Percentiles rank a stretch among this genome's conserved stretches.
These are phyloP conservation scores for Simmondsia chinensis DNA, from an alignment of 148 eudicot genomes.

Conservation along the genomic window DNA sequence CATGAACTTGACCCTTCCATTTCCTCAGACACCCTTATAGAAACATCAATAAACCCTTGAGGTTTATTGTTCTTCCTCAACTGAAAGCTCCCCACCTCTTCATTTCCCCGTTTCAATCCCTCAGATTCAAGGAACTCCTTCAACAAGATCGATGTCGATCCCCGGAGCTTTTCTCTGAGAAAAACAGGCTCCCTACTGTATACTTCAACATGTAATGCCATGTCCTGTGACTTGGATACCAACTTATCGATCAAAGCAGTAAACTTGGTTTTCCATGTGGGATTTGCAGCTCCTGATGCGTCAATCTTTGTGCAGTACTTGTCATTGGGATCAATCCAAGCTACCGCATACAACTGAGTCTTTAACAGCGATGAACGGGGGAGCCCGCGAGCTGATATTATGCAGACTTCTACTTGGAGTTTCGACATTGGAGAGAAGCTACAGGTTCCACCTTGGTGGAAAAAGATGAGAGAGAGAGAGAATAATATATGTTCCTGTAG, in stretches of 20 bases:
- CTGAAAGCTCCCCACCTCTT: constrained; percentile 83
- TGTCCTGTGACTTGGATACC: constrained; percentile 25
- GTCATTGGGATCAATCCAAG: constrained; percentile 68
- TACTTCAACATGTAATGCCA: constrained; percentile 55
- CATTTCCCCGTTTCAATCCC: constrained; percentile 24
- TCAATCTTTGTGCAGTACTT: constrained; percentile 74
- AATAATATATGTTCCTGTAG: constrained; percentile 10
- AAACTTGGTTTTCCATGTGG: constrained; percentile 77
- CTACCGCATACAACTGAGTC: constrained; percentile 82
- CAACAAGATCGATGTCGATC: constrained; percentile 41
- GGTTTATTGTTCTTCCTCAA: constrained; percentile 46
- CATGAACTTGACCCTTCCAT: constrained; percentile 34
- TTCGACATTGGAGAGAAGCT: constrained; percentile 32
- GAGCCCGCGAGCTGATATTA: constrained; percentile 71
- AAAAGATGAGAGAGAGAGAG: constrained; percentile 8
- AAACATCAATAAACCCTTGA: constrained; percentile 75
- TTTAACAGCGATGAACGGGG: constrained; percentile 48
- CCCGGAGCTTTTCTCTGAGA: constrained; percentile 60
- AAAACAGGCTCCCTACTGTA: constrained; percentile 71
- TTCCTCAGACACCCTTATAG: constrained; percentile 51
- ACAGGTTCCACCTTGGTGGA: constrained; percentile 8
- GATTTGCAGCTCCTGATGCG: constrained; percentile 58
- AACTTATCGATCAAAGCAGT: constrained; percentile 31
- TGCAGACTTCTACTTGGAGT: constrained; percentile 58
- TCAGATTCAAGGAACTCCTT: constrained; percentile 50